Base-by-base conservation (phyloP, 805 yeast species). In the Candida fluviatilis region DNA sequence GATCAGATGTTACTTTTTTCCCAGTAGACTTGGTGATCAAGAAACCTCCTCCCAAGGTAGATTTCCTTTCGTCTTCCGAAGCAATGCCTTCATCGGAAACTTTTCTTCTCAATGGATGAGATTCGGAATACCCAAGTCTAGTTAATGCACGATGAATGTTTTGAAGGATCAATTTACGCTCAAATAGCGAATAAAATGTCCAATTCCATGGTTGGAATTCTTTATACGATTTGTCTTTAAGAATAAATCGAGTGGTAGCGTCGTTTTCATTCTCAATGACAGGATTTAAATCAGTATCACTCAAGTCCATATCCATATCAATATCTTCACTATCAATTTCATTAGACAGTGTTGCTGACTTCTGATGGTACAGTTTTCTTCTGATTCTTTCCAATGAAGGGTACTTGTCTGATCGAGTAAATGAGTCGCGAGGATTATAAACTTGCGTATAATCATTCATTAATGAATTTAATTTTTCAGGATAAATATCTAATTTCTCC, bases 221-320 rank as follows among this genome's bases (percentile, higher is more conserved):
- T 41, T 66, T 65, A 46, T 67, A 67, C 3, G 62, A 49, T 46
- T 66, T 66, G 45, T 68, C 74, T 46, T 64, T 65, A 35, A 68
- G 52, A 25, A 65, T 56, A 40, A 50, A 54, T 28, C 37, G 44
- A 13, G 29, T 16, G 4, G 30, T 29, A 7, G 34, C 12, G 2
- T 33, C 18, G 2, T 33, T 32, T 4, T 18, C 16, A 8, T 21
- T 13, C 14, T 39, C 37, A 12, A 13, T 8, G 2, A 25, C 27
- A 12, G 35, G 31, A 19, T 16, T 15, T 6, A 24, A 31, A 24
- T 33, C 30, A 3, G 34, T 30, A 14, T 33, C 35, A 7, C 12
- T 10, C 8, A 21, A 31, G 16, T 18, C 16, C 23, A 13, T n/a
- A 13, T 21, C 36, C n/a, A 24, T 19, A 19, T 23, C 23, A 5